Evolutionary conservation across 208 protist species (phyloP).

Genomic region (Angomonas ambiguus): DNA sequence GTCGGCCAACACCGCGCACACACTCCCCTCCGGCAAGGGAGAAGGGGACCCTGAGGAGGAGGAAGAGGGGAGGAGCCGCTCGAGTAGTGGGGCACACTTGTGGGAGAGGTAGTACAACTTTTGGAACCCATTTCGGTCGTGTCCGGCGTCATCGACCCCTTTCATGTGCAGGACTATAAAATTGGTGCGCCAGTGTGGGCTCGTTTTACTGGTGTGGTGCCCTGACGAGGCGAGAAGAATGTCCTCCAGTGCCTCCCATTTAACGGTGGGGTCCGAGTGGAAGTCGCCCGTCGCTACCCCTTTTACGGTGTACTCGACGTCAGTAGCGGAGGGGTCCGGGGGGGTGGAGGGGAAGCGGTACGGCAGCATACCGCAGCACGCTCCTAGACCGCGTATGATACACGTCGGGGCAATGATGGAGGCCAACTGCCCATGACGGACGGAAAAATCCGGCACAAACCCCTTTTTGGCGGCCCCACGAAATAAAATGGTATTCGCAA

Average conservation of each 20-base stretch:
- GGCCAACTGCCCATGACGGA: slow-evolving; percentile 52
- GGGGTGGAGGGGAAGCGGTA: background rate
- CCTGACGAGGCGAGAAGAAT: slow-evolving; percentile 11
- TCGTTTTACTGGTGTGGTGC: background rate
- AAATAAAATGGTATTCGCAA: slow-evolving; percentile 60
- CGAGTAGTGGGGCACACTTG: slow-evolving; percentile 38
- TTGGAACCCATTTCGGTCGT: slow-evolving; percentile 37
- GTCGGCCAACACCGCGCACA: slow-evolving; percentile 55
- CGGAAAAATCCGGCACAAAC: slow-evolving; percentile 54
- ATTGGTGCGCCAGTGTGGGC: slow-evolving; percentile 21
- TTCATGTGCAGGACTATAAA: slow-evolving; percentile 77
- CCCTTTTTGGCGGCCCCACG: slow-evolving; percentile 62
- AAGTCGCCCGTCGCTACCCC: slow-evolving; percentile 47
- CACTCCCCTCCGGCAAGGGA: slow-evolving; percentile 38
- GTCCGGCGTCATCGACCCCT: slow-evolving; percentile 64
- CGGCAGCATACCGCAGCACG: slow-evolving; percentile 42
- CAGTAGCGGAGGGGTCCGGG: slow-evolving; percentile 2
- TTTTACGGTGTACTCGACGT: slow-evolving; percentile 15
- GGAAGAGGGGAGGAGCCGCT: slow-evolving; percentile 26
- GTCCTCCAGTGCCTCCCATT: slow-evolving; percentile 40
- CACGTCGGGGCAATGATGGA: slow-evolving; percentile 63
- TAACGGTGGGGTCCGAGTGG: slow-evolving; percentile 39
- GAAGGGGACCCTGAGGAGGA: too few relatives aligned
- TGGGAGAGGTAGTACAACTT: slow-evolving; percentile 46
- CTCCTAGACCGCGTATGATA: slow-evolving; percentile 63